Conservation (phyloP, 2,329 filamentous ascomycete genomes). For the Colletotrichum sojae region DNA sequence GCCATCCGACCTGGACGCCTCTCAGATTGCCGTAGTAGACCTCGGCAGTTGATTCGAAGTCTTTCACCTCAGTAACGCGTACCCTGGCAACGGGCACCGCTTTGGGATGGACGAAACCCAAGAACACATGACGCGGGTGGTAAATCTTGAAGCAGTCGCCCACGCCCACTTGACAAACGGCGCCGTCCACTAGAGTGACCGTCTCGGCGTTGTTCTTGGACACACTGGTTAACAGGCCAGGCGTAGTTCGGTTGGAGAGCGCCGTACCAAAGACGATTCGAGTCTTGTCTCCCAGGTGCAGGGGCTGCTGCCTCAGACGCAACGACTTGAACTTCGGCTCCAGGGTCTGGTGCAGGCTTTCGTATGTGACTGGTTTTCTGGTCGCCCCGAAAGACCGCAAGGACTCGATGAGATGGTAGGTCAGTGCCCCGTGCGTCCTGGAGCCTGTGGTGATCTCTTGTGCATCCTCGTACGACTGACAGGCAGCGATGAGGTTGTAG, state of each 20-base stretch:
- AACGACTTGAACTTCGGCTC: background rate
- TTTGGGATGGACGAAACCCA: background rate
- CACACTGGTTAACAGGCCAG: background rate
- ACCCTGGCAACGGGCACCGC: background rate
- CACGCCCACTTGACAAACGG: background rate
- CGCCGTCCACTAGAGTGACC: background rate
- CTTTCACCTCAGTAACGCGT: background rate
- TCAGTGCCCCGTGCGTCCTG: background rate
- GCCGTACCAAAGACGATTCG: background rate
- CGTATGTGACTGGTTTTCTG: background rate
- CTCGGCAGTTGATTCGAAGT: background rate
- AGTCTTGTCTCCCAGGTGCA: background rate
- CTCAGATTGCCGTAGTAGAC: background rate
- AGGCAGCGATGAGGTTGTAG: background rate
- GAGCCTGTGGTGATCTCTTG: background rate
- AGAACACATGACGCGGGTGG: background rate
- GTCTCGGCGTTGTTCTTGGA: background rate
- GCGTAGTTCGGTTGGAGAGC: background rate
- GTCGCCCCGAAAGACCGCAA: background rate
- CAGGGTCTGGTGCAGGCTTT: background rate
- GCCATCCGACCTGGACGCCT: background rate
- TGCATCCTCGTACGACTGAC: background rate
- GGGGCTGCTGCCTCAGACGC: background rate
- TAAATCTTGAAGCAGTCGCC: background rate
- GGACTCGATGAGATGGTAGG: background rate